A percentile compares a stretch with the other conserved stretches of the same genome.
These are phyloP conservation scores for Solanum tarijense DNA, from an alignment of 257 asterid species.

Conservation along the genomic window DNA sequence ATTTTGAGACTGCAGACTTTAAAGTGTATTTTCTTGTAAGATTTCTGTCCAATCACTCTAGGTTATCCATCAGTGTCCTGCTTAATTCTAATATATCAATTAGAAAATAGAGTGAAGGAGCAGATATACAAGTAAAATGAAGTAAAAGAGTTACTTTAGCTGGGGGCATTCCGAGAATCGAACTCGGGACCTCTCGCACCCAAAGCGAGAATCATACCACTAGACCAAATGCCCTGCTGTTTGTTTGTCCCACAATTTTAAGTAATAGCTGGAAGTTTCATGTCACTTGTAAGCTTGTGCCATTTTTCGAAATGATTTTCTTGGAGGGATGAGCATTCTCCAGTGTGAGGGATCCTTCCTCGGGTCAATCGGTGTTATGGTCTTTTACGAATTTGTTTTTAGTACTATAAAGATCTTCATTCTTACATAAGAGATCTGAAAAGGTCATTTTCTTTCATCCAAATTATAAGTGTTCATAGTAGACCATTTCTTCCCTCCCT, in stretches of 20 bases:
- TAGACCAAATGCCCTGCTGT: conserved; percentile 64
- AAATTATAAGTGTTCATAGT: background rate
- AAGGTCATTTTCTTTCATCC: background rate
- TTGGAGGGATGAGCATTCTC: background rate
- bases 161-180: conserved; percentile 78
- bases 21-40: background rate
- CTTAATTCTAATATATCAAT: background rate
- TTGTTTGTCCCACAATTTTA: background rate
- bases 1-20: background rate
- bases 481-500: background rate
- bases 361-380: background rate
- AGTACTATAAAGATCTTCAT: background rate
- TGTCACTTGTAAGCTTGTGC: background rate
- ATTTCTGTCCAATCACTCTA: background rate
- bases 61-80: background rate
- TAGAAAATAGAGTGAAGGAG: background rate
- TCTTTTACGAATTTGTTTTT: background rate
- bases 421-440: background rate
- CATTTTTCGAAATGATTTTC: background rate
- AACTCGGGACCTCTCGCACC: conserved; percentile 82
- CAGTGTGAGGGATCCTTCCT: background rate
- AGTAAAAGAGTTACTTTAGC: background rate
- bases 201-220: conserved; percentile 81
- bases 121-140: background rate
- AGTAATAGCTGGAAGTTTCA: background rate